Conservation (phyloP, 1,284 basidiomycete species). For the Inonotus obliquus region DNA sequence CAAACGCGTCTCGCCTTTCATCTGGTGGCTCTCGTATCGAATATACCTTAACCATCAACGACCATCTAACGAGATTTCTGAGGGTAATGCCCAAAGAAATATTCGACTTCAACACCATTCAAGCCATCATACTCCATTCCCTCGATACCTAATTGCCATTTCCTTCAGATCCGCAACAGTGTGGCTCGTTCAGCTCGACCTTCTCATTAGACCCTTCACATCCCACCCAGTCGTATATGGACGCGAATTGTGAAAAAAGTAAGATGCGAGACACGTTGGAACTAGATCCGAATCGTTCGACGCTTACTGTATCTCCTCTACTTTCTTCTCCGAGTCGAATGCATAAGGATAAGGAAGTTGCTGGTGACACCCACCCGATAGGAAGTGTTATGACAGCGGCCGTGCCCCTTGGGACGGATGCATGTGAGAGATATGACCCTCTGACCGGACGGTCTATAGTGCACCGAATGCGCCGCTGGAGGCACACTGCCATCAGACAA, state of each 20-base stretch:
- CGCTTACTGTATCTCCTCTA: constrained; percentile 63
- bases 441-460: constrained; percentile 80
- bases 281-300: constrained; percentile 72
- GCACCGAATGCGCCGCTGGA: constrained; percentile 94
- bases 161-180: constrained; percentile 46
- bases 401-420: constrained; percentile 63
- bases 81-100: background rate
- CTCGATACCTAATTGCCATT: constrained; percentile 29
- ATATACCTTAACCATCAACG: background rate
- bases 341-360: constrained; percentile 41
- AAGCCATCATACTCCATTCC: constrained; percentile 33
- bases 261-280: constrained; percentile 39
- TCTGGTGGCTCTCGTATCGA: too few species aligned
- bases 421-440: constrained; percentile 39
- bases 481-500: constrained; percentile 97
- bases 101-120: constrained; percentile 17
- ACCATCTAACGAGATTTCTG: background rate
- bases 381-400: constrained; percentile 68
- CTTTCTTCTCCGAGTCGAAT: constrained; percentile 55
- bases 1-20: background rate
- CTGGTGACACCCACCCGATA: constrained; percentile 57
- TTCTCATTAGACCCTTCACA: constrained; percentile 79
- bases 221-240: constrained; percentile 61
- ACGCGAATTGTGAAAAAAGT: constrained; percentile 51
- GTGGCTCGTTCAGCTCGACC: constrained; percentile 69